Percentiles rank a stretch among this genome's conserved stretches.
Evolutionary conservation across 1,284 basidiomycete genomes (phyloP).

Genomic region (Apiotrichum gamsii): DNA sequence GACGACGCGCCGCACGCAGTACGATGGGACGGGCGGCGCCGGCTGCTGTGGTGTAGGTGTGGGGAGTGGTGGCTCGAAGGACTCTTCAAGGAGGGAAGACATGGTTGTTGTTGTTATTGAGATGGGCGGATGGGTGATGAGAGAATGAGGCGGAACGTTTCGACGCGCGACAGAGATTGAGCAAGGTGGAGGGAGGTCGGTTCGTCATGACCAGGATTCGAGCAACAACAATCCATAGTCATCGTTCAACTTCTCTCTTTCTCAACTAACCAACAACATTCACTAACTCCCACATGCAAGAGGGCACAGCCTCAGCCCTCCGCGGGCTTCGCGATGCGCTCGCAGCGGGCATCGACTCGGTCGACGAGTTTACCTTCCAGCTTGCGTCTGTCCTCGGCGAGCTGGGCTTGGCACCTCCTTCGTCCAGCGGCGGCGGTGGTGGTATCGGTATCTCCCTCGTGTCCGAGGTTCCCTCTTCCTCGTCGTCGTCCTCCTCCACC

Average conservation of each 20-base stretch:
- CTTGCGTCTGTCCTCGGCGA: constrained; percentile 4
- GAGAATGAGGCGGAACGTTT: too few species aligned
- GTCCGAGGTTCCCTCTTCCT: not conserved
- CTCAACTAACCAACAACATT: too few species aligned
- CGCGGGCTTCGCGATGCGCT: constrained; percentile 29
- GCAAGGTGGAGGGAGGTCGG: too few species aligned
- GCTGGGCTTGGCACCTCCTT: constrained; percentile 4
- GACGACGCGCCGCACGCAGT: constrained; percentile 52
- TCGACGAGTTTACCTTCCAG: constrained; percentile 20
- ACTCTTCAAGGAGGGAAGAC: constrained; percentile 34
- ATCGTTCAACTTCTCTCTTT: too few species aligned
- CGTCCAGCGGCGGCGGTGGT: too few species aligned
- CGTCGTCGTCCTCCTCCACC: not conserved
- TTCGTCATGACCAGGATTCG: too few species aligned
- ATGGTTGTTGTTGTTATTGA: too few species aligned
- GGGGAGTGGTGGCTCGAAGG: constrained; percentile 13
- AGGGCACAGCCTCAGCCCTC: constrained; percentile 12
- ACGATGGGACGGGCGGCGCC: constrained; percentile 30
- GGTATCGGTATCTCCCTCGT: too few species aligned
- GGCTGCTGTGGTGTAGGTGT: constrained; percentile 4
- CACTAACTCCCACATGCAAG: too few species aligned
- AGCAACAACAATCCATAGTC: too few species aligned
- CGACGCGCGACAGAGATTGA: too few species aligned
- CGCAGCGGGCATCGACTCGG: constrained; percentile 20
- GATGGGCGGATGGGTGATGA: too few species aligned